Conservation (phyloP, 2,329 filamentous ascomycete genomes). For the Zalaria obscura region DNA sequence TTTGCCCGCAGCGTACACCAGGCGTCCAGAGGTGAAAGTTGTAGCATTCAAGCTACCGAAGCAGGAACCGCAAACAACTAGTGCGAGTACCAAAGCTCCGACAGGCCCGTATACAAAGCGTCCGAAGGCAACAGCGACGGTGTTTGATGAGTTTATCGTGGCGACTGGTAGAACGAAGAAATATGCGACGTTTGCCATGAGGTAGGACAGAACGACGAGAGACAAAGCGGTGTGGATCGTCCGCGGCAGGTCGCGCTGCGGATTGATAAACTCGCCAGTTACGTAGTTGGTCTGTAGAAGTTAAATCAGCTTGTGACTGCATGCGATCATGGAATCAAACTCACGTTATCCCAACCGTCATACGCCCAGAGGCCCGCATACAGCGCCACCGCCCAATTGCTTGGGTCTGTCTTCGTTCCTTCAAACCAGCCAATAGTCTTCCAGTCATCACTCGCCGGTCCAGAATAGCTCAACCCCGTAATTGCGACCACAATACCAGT, state of each 20-base stretch:
- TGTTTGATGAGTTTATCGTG: slow-evolving; percentile 76
- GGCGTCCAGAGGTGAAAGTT: slow-evolving; percentile 79
- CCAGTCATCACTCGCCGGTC: slow-evolving; percentile 69
- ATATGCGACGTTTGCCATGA: slow-evolving; percentile 85
- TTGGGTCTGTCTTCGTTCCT: slow-evolving; percentile 64
- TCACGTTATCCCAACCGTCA: slow-evolving; percentile 96
- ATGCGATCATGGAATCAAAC: slow-evolving; percentile 18
- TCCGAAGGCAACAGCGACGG: slow-evolving; percentile 90
- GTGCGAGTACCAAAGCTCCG: slow-evolving; percentile 70
- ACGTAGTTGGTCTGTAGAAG: slow-evolving; percentile 76
- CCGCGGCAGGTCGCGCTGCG: slow-evolving; percentile 73
- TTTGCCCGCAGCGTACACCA: slow-evolving; percentile 88
- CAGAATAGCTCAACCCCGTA: slow-evolving; percentile 69
- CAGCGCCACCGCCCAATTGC: slow-evolving; percentile 81
- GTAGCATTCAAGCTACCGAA: slow-evolving; percentile 91
- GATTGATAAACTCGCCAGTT: slow-evolving; percentile 89
- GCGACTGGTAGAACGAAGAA: slow-evolving; percentile 79
- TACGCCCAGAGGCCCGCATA: slow-evolving; percentile 97
- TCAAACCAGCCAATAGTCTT: slow-evolving; percentile 80
- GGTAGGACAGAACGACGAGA: slow-evolving; percentile 76
- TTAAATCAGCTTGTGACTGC: neutral
- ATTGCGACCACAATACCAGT: slow-evolving; percentile 78
- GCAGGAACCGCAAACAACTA: slow-evolving; percentile 82
- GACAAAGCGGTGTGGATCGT: slow-evolving; percentile 97
- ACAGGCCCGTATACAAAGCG: slow-evolving; percentile 74